Evolutionary conservation across 1,139 yeast species (phyloP), one percentile per base, ranked within the genome.

Genomic region (Kodamaea ohmeri): DNA sequence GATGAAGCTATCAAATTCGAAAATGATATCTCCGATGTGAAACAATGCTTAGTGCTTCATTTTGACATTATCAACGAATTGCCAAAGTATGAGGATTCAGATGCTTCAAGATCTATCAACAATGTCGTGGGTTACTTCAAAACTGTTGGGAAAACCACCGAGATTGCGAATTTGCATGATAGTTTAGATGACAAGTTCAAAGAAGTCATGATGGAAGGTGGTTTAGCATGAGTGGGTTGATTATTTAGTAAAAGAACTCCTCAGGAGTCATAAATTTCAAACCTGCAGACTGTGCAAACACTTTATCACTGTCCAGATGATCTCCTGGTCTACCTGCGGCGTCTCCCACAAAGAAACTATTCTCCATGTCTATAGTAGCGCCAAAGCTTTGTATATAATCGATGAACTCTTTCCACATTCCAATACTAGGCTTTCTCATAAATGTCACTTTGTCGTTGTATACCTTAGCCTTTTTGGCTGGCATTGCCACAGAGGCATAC

Each of bases 271-370:
- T 62, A 54, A 87, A 89, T 26, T 52, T 48, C 2, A 89, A 35
- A 0, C 76, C 75, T 1, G 74, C 53, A 17, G 65, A 71, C 34
- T 65, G 50, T 0, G 97, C 96, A 67, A 90, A 88, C 42, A 45
- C 53, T 46, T 59, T 60, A 56, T 90, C 97, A 38, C 86, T 74
- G 50, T 86, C 90, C 69, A 90, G 84, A 56, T 81, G 83, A 57
- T 90, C 97, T 0, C 53, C 57, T 1, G 57, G 53, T 38, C 97
- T 67, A 0, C 97, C 98, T 6, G 97, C 97, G 0, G 97, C 97
- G 64, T 92, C 98, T 4, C 98, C 98, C n/a, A 90, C 90, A 55
- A 63, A 92, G 46, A 83, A 75, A 39, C 86, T 76, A 19, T 63
- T 48, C 1, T 60, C 65, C 31, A 58, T 39, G 42, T 74, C 75